Percentiles rank a stretch among this genome's conserved stretches.
Evolutionary conservation across 805 yeast species (phyloP).

Genomic region (Huiozyma sinensis): DNA sequence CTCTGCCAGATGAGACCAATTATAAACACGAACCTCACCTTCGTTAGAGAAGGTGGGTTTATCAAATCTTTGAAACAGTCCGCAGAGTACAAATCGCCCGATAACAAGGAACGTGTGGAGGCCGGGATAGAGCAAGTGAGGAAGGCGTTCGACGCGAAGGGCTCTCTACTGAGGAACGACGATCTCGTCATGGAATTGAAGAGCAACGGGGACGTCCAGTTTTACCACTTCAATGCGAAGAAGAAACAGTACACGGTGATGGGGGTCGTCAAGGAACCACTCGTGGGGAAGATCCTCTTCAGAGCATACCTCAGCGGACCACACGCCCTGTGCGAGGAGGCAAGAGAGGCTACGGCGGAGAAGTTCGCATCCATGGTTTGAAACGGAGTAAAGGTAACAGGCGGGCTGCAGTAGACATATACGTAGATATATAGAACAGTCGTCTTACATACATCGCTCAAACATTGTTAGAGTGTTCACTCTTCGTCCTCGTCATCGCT

Average conservation of each 20-base stretch:
- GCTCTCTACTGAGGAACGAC: slow-evolving; percentile 68
- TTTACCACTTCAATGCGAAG: slow-evolving; percentile 35
- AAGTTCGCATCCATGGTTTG: slow-evolving; percentile 13
- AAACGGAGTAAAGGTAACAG: not conserved
- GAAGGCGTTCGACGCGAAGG: slow-evolving; percentile 48
- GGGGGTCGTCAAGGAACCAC: slow-evolving; percentile 54
- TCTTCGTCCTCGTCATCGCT: slow-evolving; percentile 9
- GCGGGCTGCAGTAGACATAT: not conserved
- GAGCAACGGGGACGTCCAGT: slow-evolving; percentile 35
- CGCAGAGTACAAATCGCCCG: slow-evolving; percentile 38
- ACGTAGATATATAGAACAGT: not conserved
- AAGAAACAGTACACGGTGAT: slow-evolving; percentile 30
- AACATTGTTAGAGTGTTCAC: no score
- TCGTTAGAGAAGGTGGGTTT: slow-evolving; percentile 72
- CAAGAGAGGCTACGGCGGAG: slow-evolving; percentile 18
- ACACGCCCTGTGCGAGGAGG: slow-evolving; percentile 21
- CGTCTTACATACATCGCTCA: no score
- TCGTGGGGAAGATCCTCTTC: slow-evolving; percentile 56
- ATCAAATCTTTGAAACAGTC: slow-evolving; percentile 67
- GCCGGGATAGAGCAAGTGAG: slow-evolving; percentile 61
- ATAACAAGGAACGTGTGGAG: slow-evolving; percentile 30
- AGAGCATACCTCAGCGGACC: slow-evolving; percentile 65
- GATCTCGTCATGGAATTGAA: slow-evolving; percentile 49
- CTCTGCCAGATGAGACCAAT: slow-evolving; percentile 74
- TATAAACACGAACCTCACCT: slow-evolving; percentile 84